These are phyloP conservation scores for Naganishia cerealis DNA, from an alignment of 1,284 basidiomycete genomes.

Conservation along the genomic window DNA sequence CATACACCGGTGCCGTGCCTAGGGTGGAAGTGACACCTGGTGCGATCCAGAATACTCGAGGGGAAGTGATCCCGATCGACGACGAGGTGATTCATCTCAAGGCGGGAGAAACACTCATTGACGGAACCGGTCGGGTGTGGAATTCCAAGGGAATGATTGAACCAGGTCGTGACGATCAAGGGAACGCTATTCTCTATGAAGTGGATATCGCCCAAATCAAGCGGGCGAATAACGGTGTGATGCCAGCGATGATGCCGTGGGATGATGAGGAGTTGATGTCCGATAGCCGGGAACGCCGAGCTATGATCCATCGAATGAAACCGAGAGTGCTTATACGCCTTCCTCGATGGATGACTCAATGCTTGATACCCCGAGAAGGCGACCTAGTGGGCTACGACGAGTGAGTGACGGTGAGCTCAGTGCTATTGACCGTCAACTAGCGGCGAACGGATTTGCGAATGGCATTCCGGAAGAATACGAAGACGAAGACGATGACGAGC, in stretches of 20 bases:
- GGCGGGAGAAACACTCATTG: conserved; percentile 32
- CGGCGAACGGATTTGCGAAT: background rate
- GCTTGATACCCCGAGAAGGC: background rate
- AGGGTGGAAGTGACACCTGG: conserved; percentile 32
- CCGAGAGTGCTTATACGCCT: conserved; percentile 2
- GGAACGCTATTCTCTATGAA: conserved; percentile 27
- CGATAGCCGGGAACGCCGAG: conserved; percentile 1
- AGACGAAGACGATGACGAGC: conserved; percentile 13
- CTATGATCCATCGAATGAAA: background rate
- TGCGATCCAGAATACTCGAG: conserved; percentile 29
- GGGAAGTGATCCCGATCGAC: conserved; percentile 28
- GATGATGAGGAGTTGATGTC: conserved; percentile 9
- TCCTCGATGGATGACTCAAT: background rate
- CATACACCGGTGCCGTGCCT: conserved; percentile 18
- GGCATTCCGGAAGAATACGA: conserved; percentile 6
- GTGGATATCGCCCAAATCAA: conserved; percentile 31
- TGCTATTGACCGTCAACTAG: conserved; percentile 14
- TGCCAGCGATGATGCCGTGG: conserved; percentile 33
- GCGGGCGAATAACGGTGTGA: conserved; percentile 15
- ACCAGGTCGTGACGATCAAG: conserved; percentile 26
- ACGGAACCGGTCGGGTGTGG: conserved; percentile 34
- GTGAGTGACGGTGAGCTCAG: background rate
- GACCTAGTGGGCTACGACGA: background rate
- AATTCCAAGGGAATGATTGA: conserved; percentile 31
- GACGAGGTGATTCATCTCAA: conserved; percentile 32